Base-by-base conservation (phyloP, 306 rosid species). In the Ormosia emarginata region DNA sequence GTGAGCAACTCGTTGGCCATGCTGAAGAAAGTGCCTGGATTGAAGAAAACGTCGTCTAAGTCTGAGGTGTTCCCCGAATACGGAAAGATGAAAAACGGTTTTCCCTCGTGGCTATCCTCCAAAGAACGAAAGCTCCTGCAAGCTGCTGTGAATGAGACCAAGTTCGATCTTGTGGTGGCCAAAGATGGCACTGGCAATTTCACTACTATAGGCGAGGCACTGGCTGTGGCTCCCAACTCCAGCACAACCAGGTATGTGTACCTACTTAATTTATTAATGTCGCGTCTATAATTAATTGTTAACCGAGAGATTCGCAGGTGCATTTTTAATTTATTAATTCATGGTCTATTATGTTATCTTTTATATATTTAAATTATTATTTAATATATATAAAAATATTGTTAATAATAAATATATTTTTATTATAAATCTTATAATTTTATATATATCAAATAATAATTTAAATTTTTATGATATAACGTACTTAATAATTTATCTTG, bases 111-210 rank as follows among this genome's bases (percentile, higher is more conserved):
- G 98, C 56, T 94, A 9, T 75, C 89, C 5, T 17, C 84, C 40
- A 81, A 85, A 62, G 97, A 83, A 13, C 76, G 94, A 41, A 92
- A 77, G 40, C 79, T 92, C 4, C 79, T 94, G 14, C 90, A 86
- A 85, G 59, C 84, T 69, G 1, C 85, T 14, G 81, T 47, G 11
- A 89, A 85, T 43, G 41, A 29, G 71, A 88, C 91, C 37, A 84
- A 69, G 59, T 84, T 81, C 17, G 80, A 94, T 84, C 68, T 92
- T 24, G 81, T 88, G 39, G 98, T 94, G 67, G 91, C 98, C 15
- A 91, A 91, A 74, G 98, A 94, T 79, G 97, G 98, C 39, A 77
- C 89, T 7, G 98, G 97, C 9, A 92, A 92, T 84, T 94, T 92
- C 88, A 85, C 92, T 66, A 92, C 95, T 8, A 82, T 92, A 5